A percentile compares a stretch with the other conserved stretches of the same genome.
phyloP scores from a whole-genome alignment of 148 eudicot species.

The Heliosperma pusillum region DNA sequence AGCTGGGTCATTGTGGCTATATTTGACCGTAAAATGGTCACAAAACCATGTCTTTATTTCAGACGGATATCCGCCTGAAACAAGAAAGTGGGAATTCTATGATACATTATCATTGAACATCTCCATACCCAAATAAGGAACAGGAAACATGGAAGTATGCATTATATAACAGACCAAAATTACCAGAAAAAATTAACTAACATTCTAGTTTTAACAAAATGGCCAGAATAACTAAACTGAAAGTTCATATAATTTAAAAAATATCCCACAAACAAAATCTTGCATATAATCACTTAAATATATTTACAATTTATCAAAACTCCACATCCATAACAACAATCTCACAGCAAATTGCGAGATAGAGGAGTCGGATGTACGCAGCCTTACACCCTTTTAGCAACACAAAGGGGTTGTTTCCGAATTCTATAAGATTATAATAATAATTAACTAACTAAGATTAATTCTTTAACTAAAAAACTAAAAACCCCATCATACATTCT shows the following conservation, averaged over 20 bases:
- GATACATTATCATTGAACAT: neutral
- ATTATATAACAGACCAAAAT: neutral
- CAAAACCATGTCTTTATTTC: no score
- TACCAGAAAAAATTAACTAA: slow-evolving; percentile 1
- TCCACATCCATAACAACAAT: slow-evolving; percentile 13
- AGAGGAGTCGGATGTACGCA: no score
- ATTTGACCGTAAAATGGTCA: no score
- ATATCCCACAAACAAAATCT: neutral
- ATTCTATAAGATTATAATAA: no score
- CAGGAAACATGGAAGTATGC: neutral
- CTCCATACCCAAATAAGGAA: neutral
- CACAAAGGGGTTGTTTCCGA: no score
- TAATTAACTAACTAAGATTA: no score
- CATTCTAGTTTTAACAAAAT: neutral
- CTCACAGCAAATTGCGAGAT: neutral
- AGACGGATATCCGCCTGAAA: no score
- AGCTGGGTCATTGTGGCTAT: no score
- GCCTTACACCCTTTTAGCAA: no score
- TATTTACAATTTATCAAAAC: neutral
- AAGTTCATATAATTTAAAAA: neutral
- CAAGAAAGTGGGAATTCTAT: no score
- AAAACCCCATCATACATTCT: no score
- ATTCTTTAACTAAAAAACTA: neutral
- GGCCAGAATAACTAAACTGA: neutral
- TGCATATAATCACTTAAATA: no score